Evolutionary conservation across 805 yeast genomes (phyloP).

Genomic region (Metschnikowia kunwiensis): DNA sequence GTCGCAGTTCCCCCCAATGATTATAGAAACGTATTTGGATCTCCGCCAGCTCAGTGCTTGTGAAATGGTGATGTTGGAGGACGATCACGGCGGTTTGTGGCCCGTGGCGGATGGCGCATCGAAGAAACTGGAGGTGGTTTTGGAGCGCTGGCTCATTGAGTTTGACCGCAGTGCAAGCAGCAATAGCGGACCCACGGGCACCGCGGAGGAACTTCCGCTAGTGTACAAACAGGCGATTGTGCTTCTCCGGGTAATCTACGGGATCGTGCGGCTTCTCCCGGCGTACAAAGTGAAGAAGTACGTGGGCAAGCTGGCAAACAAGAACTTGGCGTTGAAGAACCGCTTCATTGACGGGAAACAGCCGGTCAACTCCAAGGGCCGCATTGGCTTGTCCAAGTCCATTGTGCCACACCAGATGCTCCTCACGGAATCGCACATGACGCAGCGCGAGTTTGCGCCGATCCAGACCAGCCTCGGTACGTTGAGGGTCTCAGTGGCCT

Average conservation of each 20-base stretch:
- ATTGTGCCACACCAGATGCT: constrained; percentile 46
- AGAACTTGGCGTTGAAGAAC: constrained; percentile 48
- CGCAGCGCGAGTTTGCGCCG: constrained; percentile 63
- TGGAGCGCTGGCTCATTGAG: constrained; percentile 92
- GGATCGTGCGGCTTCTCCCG: constrained; percentile 68
- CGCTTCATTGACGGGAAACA: constrained; percentile 72
- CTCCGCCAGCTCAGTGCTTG: constrained; percentile 53
- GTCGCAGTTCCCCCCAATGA: constrained; percentile 67
- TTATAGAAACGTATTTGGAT: constrained; percentile 80
- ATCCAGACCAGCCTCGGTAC: constrained; percentile 75
- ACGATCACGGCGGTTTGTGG: constrained; percentile 52
- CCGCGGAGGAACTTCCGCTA: constrained; percentile 54
- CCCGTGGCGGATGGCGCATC: constrained; percentile 54
- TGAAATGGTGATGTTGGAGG: constrained; percentile 58
- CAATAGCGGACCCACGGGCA: constrained; percentile 23
- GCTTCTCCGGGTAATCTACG: constrained; percentile 69
- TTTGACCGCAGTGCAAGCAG: constrained; percentile 50
- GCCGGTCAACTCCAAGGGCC: constrained; percentile 75
- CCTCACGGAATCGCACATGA: constrained; percentile 47
- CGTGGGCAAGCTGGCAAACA: constrained; percentile 19
- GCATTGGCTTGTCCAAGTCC: constrained; percentile 78
- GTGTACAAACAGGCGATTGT: constrained; percentile 74
- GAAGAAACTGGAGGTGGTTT: constrained; percentile 77
- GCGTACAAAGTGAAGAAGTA: constrained; percentile 53
- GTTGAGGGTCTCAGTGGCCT: constrained; percentile 72